Evolutionary conservation across 176 grass and related monocot genomes (phyloP), one percentile per base, ranked within the genome.

Genomic region (Tuctoria greenei): DNA sequence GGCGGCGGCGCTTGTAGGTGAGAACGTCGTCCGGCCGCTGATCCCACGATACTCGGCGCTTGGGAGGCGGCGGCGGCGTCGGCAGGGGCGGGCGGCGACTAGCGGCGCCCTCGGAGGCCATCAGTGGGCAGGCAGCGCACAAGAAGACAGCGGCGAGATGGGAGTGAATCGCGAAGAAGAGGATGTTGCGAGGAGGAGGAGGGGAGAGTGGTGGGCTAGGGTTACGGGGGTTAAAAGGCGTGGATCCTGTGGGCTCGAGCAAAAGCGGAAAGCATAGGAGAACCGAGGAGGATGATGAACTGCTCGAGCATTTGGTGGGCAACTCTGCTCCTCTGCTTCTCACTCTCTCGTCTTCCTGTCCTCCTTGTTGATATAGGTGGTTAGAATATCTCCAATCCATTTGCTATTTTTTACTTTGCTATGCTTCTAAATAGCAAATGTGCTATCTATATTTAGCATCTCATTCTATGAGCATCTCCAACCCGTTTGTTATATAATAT

Each of bases 1-100:
- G 76, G 31, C 31, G 31, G 76, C 86, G 86, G 46, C 86, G 76
- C 81, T 88, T 84, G 76, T 88, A 88, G 76, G 86, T 84, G 70
- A 86, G 28, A 71, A 55, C 26, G 75, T 69, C 71, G 25, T 63
- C 0, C 0, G 44, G 37, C 14, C 8, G 24, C 25, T 46, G 74
- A 20, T 55, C 70, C 10, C 1, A 64, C 45, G 6, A 4, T 10
- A 57, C 49, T 10, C 58, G 56, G 55, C 75, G 86, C 86, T 79
- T 83, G 69, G 55, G 35, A 28, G n/a, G n/a, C n/a, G n/a, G n/a
- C n/a, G n/a, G n/a, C n/a, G 69, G 64, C 35, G 65, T 64, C 8
- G 60, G 58, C 31, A 56, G 83, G 45, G 54, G 55, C 5, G 49
- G 79, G 43, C 35, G 68, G 44, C 24, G 61, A 61, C 55, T 52